phyloP scores from a whole-genome alignment of 495 filamentous ascomycete genomes.

The Aspergillus olivimuriae region DNA sequence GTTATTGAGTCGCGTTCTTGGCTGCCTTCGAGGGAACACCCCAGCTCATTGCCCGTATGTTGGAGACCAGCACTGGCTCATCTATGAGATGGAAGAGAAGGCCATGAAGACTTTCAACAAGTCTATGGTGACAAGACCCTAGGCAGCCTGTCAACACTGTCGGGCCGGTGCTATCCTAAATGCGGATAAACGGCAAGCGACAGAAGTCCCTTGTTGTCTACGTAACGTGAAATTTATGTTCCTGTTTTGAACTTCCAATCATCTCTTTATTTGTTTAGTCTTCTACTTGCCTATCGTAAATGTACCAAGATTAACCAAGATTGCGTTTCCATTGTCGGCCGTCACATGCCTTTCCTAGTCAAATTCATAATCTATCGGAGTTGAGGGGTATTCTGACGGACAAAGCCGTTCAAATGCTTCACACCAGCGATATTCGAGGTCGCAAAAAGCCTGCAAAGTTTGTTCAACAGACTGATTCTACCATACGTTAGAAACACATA shows the following conservation, averaged over 20 bases:
- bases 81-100: too few species aligned
- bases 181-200: not conserved
- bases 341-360: constrained; percentile 1
- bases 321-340: not conserved
- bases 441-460: not conserved
- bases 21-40: not conserved
- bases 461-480: not conserved
- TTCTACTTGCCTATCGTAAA: not conserved
- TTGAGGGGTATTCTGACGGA: not conserved
- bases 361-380: not conserved
- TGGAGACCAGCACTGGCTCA: too few species aligned
- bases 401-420: not conserved
- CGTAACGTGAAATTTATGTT: not conserved
- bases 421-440: not conserved
- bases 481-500: not conserved
- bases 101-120: not conserved
- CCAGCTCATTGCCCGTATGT: too few species aligned
- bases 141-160: not conserved
- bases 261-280: not conserved
- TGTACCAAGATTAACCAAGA: not conserved
- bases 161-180: not conserved
- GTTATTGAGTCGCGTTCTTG: not conserved
- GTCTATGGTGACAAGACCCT: not conserved
- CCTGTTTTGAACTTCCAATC: not conserved
- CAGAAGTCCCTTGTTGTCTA: not conserved